Evolutionary conservation across 495 filamentous ascomycete genomes (phyloP).

Genomic region (Daldinia loculata): DNA sequence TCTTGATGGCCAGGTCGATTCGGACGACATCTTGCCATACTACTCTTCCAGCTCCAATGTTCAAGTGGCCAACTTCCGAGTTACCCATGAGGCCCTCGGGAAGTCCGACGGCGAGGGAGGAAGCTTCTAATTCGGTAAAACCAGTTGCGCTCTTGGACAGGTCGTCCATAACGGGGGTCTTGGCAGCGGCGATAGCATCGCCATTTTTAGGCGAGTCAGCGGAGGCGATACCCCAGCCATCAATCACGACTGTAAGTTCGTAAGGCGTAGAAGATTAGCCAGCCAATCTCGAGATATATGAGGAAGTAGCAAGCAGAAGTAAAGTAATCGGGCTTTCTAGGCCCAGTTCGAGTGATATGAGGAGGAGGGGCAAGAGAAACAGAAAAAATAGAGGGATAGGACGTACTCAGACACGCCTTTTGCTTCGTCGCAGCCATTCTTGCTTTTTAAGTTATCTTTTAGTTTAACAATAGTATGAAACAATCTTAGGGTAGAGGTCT

Average conservation of each 20-base stretch:
- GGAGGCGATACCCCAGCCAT: constrained; percentile 93
- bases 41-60: constrained; percentile 96
- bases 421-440: constrained; percentile 83
- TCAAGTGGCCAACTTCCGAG: constrained; percentile 96
- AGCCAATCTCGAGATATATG: constrained; percentile 61
- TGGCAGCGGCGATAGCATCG: constrained; percentile 91
- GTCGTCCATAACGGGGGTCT: constrained; percentile 90
- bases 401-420: constrained; percentile 91
- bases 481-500: constrained; percentile 24
- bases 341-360: constrained; percentile 16
- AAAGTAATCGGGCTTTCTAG: constrained; percentile 51
- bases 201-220: constrained; percentile 80
- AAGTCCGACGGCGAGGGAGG: constrained; percentile 92
- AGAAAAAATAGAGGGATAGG: constrained; percentile 31
- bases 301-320: constrained; percentile 56
- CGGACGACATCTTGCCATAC: constrained; percentile 99
- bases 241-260: constrained; percentile 81
- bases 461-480: constrained; percentile 12
- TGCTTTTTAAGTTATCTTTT: constrained; percentile 3
- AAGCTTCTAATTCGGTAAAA: constrained; percentile 90
- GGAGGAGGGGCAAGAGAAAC: constrained; percentile 22
- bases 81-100: constrained; percentile 99
- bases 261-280: constrained; percentile 62
- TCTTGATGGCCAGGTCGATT: constrained; percentile 95
- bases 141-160: constrained; percentile 79